phyloP scores from a whole-genome alignment of 441 rosid genomes.

The Adansonia gregorii region DNA sequence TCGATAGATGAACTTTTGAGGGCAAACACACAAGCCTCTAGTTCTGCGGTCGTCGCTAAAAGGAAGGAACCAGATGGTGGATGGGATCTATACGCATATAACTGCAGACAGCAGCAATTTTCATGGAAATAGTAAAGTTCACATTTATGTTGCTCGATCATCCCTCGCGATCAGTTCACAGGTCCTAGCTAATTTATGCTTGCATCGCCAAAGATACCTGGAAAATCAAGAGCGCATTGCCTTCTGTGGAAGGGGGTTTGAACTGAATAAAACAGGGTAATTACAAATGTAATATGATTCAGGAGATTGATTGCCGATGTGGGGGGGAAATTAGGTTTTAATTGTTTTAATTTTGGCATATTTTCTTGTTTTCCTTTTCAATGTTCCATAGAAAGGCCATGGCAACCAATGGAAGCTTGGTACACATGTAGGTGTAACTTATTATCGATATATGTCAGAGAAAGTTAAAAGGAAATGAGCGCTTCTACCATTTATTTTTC shows the following conservation, averaged over 20 bases:
- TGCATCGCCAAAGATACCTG: constrained; percentile 34
- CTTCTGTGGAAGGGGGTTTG: constrained; percentile 41
- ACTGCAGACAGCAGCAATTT: constrained; percentile 57
- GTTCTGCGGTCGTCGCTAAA: constrained; percentile 68
- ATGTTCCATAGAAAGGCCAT: constrained; percentile 49
- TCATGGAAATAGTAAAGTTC: constrained; percentile 65
- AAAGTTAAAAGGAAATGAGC: constrained; percentile 39
- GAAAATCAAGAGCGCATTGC: constrained; percentile 46
- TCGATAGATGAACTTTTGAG: constrained; percentile 62
- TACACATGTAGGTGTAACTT: constrained; percentile 50
- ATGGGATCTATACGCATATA: constrained; percentile 60
- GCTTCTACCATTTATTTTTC: not conserved
- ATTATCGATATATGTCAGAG: constrained; percentile 44
- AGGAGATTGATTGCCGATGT: constrained; percentile 51
- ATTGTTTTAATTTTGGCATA: constrained; percentile 42
- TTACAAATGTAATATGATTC: constrained; percentile 50
- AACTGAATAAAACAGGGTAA: constrained; percentile 54
- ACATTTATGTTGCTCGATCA: constrained; percentile 27
- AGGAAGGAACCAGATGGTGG: constrained; percentile 87
- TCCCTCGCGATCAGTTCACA: constrained; percentile 23
- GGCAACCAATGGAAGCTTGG: constrained; percentile 48
- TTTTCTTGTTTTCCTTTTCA: constrained; percentile 33
- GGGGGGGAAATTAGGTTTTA: constrained; percentile 38
- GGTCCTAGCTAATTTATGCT: constrained; percentile 35
- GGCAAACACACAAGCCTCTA: constrained; percentile 56